Base-by-base conservation (phyloP, 2,329 filamentous ascomycete genomes). In the Hymenoscyphus scutula region DNA sequence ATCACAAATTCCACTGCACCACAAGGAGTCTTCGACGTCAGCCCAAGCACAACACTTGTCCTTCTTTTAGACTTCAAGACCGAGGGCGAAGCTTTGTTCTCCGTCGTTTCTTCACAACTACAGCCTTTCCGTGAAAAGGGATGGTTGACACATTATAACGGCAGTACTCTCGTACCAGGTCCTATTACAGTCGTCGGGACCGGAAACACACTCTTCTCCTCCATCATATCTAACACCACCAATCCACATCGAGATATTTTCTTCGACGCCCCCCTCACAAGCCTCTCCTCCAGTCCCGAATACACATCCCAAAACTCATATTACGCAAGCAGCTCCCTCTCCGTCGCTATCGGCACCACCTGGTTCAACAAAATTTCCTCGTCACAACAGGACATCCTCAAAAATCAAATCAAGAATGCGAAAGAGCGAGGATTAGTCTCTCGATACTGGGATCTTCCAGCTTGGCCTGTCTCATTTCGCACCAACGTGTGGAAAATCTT, bases 21-120 rank as follows among this genome's bases (percentile, higher is more conserved):
- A n/a, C 53, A 54, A 25, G 63, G 63, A 30, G 30, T 65, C 6
- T 65, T 62, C 11, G 56, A 58, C 25, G 56, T 41, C 1, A 41
- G 29, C 17, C 62, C 64, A 34, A 57, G 61, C n/a, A 62, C 51
- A 1, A 58, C 76, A 0, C 71, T 81, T 1, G 70, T 78, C 11
- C 74, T 84, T 2, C 76, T 83, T 17, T 74, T 84, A 30, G 81
- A 84, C 67, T 76, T 83, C 72, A 84, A 84, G 67, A 77, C 73
- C 5, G 65, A 76, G n/a, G 75, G 74, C 0, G 64, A 69, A 19
- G 66, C 69, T 17, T 75, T 74, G 7, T 80, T 76, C 70, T 74
- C 73, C 1, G 64, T 75, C 5, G 73, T 81, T 0, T 62, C 74
- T 3, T 60, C 71, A 1, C 76, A 79, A 38, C 74, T 82, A 1